Base-by-base conservation (phyloP, 1,139 yeast genomes). In the Kurtzmaniella quercitrusa region DNA sequence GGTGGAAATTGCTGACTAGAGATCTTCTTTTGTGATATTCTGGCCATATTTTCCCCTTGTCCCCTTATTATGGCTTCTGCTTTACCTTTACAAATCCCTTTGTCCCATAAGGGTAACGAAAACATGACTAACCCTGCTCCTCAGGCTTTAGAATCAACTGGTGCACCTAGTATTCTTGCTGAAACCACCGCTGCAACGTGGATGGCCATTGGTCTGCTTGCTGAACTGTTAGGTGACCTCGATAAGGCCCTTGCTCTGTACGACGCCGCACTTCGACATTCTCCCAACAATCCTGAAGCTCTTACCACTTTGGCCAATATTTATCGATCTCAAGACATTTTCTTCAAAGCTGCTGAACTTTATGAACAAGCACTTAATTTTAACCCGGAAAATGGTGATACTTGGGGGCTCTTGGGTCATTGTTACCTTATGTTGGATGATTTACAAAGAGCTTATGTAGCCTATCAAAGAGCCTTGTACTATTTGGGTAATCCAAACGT, bases 341-440 rank as follows among this genome's bases (percentile, higher is more conserved):
- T 89, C 59, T 85, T 87, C 54, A 87, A 89, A 62, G 98, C 98
- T 3, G 95, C 96, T 11, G 98, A 91, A 62, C 77, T 88, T 50
- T 93, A 89, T 63, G 95, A 91, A 64, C 80, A 89, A 53, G 95
- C 96, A 2, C 69, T 93, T 48, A 79, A 85, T 48, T 77, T 86
- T 48, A 82, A 84, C 55, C 94, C 91, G 17, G 93, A 87, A 60
- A 85, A 89, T 53, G 97, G 98, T 47, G 98, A 91, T 57, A 88
- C 95, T 37, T 93, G 98, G 98, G 98, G 98, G 0, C 77, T 94
- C 21, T 71, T 93, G 52, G 98, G 98, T 41, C 98, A 93, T 66
- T 94, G 98, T 66, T 94, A 90, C 60, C 70, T 93, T 55, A 93
- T 93, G 97, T 74, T 91, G 67, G 98, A 93, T 63, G 98, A 93